Conservation (phyloP, 2,329 filamentous ascomycete genomes). For the Lasiodiplodia sp. region DNA sequence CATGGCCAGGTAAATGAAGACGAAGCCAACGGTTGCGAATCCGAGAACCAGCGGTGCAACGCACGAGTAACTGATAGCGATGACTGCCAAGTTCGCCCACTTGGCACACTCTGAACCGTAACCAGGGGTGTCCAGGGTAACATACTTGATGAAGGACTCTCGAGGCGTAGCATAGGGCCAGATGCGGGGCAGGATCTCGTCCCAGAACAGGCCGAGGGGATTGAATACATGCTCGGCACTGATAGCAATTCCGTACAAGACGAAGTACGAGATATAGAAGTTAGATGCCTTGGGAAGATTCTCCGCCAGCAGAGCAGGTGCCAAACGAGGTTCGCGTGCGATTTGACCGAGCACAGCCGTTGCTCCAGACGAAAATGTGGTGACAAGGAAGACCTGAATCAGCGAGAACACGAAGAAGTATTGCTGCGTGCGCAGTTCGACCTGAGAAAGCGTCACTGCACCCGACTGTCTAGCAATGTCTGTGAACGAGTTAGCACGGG, state of each 20-base stretch:
- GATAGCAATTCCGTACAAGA: conserved; percentile 61
- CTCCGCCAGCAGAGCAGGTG: conserved; percentile 43
- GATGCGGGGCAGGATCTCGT: conserved; percentile 71
- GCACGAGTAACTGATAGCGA: conserved; percentile 48
- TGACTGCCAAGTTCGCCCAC: conserved; percentile 54
- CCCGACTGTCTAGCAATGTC: conserved; percentile 48
- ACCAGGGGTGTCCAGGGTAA: conserved; percentile 51
- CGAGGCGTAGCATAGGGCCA: conserved; percentile 46
- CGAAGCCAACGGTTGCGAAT: conserved; percentile 78
- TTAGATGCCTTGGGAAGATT: conserved; percentile 48
- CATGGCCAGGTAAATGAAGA: conserved; percentile 69
- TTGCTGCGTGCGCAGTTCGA: conserved; percentile 50
- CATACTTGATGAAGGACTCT: conserved; percentile 54
- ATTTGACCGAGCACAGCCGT: conserved; percentile 57
- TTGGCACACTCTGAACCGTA: conserved; percentile 58
- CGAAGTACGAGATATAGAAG: conserved; percentile 52
- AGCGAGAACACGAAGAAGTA: conserved; percentile 52
- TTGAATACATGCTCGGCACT: conserved; percentile 84
- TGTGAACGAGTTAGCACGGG: conserved; percentile 34
- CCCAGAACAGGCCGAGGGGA: conserved; percentile 83
- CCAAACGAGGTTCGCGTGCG: conserved; percentile 41
- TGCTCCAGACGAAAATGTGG: conserved; percentile 48
- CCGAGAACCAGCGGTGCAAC: conserved; percentile 82
- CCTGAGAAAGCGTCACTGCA: conserved; percentile 50
- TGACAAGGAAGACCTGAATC: conserved; percentile 52